phyloP scores from a whole-genome alignment of 2,329 filamentous ascomycete species.

The Arachnomyces sp. region DNA sequence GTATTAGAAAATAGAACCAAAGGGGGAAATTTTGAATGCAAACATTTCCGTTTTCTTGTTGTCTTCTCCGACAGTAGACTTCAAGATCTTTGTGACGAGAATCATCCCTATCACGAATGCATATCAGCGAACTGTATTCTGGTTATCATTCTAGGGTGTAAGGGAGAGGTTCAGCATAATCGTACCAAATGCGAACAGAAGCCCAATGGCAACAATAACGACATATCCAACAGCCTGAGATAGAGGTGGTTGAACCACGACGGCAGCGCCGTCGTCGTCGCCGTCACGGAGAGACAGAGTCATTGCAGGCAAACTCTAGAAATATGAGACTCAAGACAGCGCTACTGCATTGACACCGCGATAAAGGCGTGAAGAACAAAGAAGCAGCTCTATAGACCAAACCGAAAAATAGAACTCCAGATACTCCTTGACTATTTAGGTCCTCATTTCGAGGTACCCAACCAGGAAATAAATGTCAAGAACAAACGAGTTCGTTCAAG shows the following conservation, averaged over 20 bases:
- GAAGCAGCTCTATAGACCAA: constrained; percentile 20
- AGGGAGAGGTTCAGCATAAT: no score
- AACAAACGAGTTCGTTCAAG: no score
- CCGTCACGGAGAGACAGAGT: constrained; percentile 12
- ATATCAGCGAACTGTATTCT: constrained; percentile 1
- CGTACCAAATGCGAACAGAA: constrained; percentile 34
- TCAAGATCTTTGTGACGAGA: constrained; percentile 40
- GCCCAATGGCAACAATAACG: constrained; percentile 35
- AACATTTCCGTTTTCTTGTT: constrained; percentile 48
- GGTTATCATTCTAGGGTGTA: neutral
- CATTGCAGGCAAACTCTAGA: constrained; percentile 4
- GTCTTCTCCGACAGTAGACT: constrained; percentile 44
- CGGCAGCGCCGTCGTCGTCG: constrained; percentile 5
- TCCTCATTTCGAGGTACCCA: no score
- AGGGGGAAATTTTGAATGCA: neutral
- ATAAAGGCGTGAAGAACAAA: neutral
- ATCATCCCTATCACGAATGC: constrained; percentile 34
- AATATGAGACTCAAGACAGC: no score
- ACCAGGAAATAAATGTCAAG: no score
- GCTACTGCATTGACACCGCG: no score
- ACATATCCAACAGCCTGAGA: constrained; percentile 37
- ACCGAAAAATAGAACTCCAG: no score
- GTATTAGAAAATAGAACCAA: neutral
- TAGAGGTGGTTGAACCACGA: constrained; percentile 24
- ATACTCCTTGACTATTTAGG: no score